Evolutionary conservation across 176 grass and related monocot species (phyloP).

Genomic region (Oryza glaberrima): DNA sequence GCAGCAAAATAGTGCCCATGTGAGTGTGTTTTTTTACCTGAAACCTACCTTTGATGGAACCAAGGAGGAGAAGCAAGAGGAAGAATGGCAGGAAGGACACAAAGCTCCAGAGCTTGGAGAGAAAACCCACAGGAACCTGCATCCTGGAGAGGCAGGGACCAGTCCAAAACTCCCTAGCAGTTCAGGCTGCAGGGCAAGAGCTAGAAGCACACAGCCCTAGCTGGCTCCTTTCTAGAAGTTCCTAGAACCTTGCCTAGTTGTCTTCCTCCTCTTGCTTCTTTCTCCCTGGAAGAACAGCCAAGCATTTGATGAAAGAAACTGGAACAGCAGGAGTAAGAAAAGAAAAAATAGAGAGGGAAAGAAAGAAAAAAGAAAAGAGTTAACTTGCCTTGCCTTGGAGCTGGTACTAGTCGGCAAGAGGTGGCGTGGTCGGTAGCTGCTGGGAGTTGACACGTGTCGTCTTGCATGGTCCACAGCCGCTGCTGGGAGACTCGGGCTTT

Average conservation of each 20-base stretch:
- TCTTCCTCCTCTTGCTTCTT: not conserved
- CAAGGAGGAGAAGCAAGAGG: conserved; percentile 63
- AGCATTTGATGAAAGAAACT: not conserved
- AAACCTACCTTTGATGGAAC: conserved; percentile 66
- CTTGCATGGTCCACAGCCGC: conserved; percentile 29
- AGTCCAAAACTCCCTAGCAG: not conserved
- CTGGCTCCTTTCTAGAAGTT: not conserved
- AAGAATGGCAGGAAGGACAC: conserved; percentile 82
- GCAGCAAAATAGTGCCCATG: too few relatives aligned
- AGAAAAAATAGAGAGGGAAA: not conserved
- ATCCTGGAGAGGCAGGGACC: conserved; percentile 36
- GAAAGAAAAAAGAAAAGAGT: not conserved
- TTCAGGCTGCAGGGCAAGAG: not conserved
- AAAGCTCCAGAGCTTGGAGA: conserved; percentile 80
- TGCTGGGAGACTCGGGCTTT: not conserved
- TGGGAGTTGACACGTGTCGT: conserved; percentile 11
- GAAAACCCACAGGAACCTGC: conserved; percentile 68
- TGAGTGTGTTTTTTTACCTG: not conserved
- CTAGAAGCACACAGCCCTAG: not conserved
- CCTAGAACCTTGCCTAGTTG: not conserved
- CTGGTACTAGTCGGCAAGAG: not conserved
- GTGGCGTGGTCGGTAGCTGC: not conserved
- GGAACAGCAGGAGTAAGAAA: not conserved
- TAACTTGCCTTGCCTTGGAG: not conserved
- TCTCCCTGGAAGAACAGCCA: not conserved